These are phyloP conservation scores for Perkinsus olseni DNA, from an alignment of 169 alveolate species.

Conservation along the genomic window DNA sequence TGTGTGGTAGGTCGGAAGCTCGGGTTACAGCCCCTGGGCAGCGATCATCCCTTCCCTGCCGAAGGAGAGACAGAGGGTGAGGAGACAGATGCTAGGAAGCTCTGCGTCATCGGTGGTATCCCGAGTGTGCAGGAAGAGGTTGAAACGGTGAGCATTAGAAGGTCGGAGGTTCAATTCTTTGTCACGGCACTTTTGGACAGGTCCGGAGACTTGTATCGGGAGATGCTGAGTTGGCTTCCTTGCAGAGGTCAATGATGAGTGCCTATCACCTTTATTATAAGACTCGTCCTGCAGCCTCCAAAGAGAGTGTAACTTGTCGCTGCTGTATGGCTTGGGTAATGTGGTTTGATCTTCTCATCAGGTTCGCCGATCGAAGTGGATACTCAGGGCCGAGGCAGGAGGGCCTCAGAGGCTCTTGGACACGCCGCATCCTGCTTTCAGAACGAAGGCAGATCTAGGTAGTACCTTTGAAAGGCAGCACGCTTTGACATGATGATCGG, in stretches of 20 bases:
- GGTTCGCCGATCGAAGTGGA: slow-evolving; percentile 27
- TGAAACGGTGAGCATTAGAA: neutral
- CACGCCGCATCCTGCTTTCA: slow-evolving; percentile 20
- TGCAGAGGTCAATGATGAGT: slow-evolving; percentile 35
- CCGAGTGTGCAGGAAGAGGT: neutral
- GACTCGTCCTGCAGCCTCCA: slow-evolving; percentile 45
- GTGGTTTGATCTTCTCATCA: neutral
- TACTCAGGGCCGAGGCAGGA: slow-evolving; percentile 13
- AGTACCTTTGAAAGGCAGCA: no score
- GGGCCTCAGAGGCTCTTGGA: slow-evolving; percentile 14
- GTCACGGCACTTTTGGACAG: neutral
- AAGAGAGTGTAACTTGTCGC: slow-evolving; percentile 15
- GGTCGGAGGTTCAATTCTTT: neutral
- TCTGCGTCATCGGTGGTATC: neutral
- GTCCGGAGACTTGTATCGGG: slow-evolving; percentile 20
- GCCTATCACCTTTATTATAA: slow-evolving; percentile 40
- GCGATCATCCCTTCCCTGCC: neutral
- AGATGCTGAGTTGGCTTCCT: slow-evolving; percentile 27
- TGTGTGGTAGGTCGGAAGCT: neutral
- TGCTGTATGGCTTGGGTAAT: no score
- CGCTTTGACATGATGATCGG: no score
- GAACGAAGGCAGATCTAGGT: neutral
- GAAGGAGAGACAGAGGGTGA: neutral
- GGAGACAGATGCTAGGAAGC: neutral
- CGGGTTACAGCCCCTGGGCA: neutral